A percentile compares a stretch with the other conserved stretches of the same genome.
Conservation (phyloP, 805 yeast genomes). For the Wickerhamomyces rabaulensis region DNA sequence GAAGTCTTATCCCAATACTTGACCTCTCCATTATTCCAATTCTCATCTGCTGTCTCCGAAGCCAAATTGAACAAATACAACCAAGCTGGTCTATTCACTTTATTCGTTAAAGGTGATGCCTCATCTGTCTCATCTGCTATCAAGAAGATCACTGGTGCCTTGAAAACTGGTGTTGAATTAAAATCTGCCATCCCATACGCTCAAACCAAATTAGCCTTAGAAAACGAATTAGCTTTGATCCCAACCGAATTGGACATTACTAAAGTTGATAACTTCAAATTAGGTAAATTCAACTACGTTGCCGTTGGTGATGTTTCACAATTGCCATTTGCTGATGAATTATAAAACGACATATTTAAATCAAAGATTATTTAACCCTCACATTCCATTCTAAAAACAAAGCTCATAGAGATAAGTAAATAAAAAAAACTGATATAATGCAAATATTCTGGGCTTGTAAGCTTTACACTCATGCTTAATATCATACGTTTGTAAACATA, state of each 20-base stretch:
- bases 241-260: conserved; percentile 33
- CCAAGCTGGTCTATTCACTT: conserved; percentile 77
- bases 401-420: not conserved
- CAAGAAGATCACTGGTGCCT: conserved; percentile 47
- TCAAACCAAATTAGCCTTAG: conserved; percentile 36
- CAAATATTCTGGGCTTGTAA: not conserved
- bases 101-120: conserved; percentile 59
- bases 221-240: conserved; percentile 32
- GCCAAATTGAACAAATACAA: conserved; percentile 58
- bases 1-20: conserved; percentile 69
- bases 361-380: not conserved
- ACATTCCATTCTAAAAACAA: not conserved
- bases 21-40: conserved; percentile 51
- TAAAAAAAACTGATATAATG: not conserved
- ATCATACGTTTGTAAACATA: not conserved
- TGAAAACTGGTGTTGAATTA: conserved; percentile 50
- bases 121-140: conserved; percentile 55
- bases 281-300: conserved; percentile 71
- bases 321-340: conserved; percentile 87
- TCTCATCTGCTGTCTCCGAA: conserved; percentile 46
- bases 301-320: conserved; percentile 86
- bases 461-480: not conserved
- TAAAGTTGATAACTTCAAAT: conserved; percentile 36
- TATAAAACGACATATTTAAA: conserved; percentile 37
- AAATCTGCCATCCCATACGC: conserved; percentile 57